Evolutionary conservation across 306 rosid genomes (phyloP), one percentile per base, ranked within the genome.

Genomic region (Carpinus fangiana): DNA sequence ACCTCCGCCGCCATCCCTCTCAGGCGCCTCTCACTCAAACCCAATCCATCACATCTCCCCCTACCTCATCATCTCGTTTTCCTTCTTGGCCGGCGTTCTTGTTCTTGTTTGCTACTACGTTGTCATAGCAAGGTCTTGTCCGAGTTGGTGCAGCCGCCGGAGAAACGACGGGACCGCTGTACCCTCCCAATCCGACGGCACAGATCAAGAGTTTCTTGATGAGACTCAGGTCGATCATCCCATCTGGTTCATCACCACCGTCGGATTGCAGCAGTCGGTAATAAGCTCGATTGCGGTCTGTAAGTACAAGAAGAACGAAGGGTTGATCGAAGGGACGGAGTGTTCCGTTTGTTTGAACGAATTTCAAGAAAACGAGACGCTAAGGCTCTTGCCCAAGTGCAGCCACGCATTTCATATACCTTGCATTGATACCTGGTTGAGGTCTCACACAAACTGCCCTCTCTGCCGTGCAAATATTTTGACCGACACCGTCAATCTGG

Each of bases 381-480:
- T 92, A 8, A 76, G 93, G 41, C 70, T 92, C 20, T 80, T 92
- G 81, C 97, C 97, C 0, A 92, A 90, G 73, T 92, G 97, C 31
- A 92, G 76, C 72, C 97, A 92, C 51, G 91, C 93, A 0, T 92
- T 92, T 68, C 97, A 92, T 52, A 73, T 87, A 5, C 74, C 82
- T 16, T 92, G 93, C 74, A 87, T 92, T 76, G 95, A 92, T 59
- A 84, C 89, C 12, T 92, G 97, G 97, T 60, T 92, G 56, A 81
- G 92, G 60, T 90, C 93, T 65, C 95, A 90, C 80, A 88, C 85
- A 14, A 92, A 90, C 66, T 92, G 97, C 60, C 95, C 93, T 7
- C 87, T 92, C 38, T 92, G 97, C 72, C 88, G 97, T 0, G 89
- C 97, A 1, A 20, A 70, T 62, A 80, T 92, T 51, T 74, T 90